A percentile compares a stretch with the other conserved stretches of the same genome.
phyloP scores from a whole-genome alignment of 2,329 filamentous ascomycete genomes.

The Claviceps fusiformis region DNA sequence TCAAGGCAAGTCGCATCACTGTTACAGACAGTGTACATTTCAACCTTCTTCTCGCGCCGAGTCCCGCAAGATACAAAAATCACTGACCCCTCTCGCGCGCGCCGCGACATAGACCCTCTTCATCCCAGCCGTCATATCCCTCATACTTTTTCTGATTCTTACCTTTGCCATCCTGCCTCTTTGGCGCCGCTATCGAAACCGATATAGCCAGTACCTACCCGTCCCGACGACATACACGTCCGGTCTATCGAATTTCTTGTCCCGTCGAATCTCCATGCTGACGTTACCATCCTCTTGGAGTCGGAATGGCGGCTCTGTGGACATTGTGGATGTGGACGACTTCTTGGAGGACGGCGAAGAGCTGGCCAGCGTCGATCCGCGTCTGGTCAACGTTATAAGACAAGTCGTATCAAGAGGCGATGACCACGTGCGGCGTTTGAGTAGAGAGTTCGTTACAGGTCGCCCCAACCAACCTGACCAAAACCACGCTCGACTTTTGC shows the following conservation, averaged over 20 bases:
- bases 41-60: background rate
- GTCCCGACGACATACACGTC: constrained; percentile 44
- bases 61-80: background rate
- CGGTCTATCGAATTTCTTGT: constrained; percentile 37
- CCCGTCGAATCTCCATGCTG: constrained; percentile 16
- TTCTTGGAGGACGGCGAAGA: constrained; percentile 47
- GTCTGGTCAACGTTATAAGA: constrained; percentile 26
- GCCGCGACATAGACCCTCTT: constrained; percentile 45
- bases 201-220: constrained; percentile 63
- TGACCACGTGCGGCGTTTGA: constrained; percentile 49
- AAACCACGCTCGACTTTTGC: constrained; percentile 4
- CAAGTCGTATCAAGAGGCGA: constrained; percentile 20
- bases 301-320: constrained; percentile 19
- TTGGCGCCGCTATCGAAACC: constrained; percentile 55
- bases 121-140: constrained; percentile 56
- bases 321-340: constrained; percentile 34
- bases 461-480: background rate
- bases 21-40: background rate
- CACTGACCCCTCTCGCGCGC: constrained; percentile 2
- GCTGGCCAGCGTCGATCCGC: constrained; percentile 44
- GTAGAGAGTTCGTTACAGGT: constrained; percentile 47
- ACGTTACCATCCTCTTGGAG: constrained; percentile 35
- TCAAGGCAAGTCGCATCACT: constrained; percentile 19
- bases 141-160: constrained; percentile 52
- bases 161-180: constrained; percentile 53